Conservation (phyloP, 345 rosid genomes). For the Mallotus nudiflorus region DNA sequence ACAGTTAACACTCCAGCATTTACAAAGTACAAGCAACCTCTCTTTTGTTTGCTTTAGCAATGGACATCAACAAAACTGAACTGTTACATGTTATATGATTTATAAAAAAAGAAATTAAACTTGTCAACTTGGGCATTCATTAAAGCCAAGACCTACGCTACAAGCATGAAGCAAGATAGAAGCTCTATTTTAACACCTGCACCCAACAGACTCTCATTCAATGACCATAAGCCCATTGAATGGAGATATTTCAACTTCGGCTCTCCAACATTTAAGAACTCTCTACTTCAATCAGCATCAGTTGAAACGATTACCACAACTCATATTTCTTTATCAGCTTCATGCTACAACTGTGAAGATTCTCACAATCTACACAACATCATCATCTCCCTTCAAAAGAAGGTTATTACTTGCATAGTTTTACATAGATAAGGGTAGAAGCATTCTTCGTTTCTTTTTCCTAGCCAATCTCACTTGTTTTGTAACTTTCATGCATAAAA, state of each 20-base stretch:
- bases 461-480: conserved; percentile 79
- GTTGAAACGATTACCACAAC: conserved; percentile 18
- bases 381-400: conserved; percentile 12
- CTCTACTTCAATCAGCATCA: conserved; percentile 8
- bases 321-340: conserved; percentile 22
- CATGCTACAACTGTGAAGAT: conserved; percentile 18
- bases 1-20: background rate
- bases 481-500: conserved; percentile 77
- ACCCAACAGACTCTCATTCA: background rate
- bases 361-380: conserved; percentile 27
- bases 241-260: conserved; percentile 20
- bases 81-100: conserved; percentile 10
- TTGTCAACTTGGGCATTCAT: conserved; percentile 9
- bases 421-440: conserved; percentile 95
- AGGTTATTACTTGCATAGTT: background rate
- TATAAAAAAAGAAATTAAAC: conserved; percentile 11
- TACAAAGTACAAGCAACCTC: background rate
- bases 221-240: conserved; percentile 7
- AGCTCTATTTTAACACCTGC: conserved; percentile 4
- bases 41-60: conserved; percentile 12
- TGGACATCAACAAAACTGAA: conserved; percentile 1
- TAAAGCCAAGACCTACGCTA: conserved; percentile 7
- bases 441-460: conserved; percentile 96
- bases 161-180: conserved; percentile 8
- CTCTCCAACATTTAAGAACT: conserved; percentile 11